Evolutionary conservation across 768 basidiomycete species (phyloP), one percentile per base, ranked within the genome.

Genomic region (Mrakia frigida): DNA sequence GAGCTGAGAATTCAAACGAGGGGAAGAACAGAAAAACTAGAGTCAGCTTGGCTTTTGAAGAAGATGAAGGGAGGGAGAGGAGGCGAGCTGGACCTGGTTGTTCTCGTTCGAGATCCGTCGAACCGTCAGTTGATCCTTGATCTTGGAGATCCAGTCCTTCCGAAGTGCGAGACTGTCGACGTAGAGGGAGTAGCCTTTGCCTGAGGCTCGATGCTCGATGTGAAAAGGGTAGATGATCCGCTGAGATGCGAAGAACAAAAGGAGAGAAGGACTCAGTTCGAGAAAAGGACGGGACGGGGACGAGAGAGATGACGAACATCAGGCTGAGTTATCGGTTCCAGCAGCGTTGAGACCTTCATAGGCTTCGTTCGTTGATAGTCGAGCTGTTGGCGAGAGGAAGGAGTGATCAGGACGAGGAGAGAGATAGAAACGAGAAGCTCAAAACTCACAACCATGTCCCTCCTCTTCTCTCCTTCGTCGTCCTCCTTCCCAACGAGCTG

Each of bases 241-340:
- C 73, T 74, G 41, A 35, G 43, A 14, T 43, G 43, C 10, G 46
- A 21, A 50, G 6, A 14, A 50, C 41, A 16, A 21, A 16, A 31
- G 31, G n/a, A 14, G 33, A 23, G 31, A 52, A n/a, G n/a, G 33
- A 7, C 3, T 46, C 2, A 52, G n/a, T 21, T 70, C 33, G 43
- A n/a, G 6, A 21, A 23, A 3, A 6, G 46, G 18, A 13, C 18
- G 10, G 28, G 56, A 43, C 25, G 18, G n/a, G 3, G 39, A 10
- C n/a, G 46, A 11, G 9, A 31, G 35, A 50, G 35, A 61, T 37
- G 52, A 63, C 73, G 10, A 23, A 74, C 73, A 13, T 74, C 72
- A n/a, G 76, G 76, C 43, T 77, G 76, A 7, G 61, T 31, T 23
- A 77, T 23, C 18, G 72, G 76, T 35, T 77, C 76, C 33, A 77